These are phyloP conservation scores for Trichoderma atroviride DNA, from an alignment of 2,329 filamentous ascomycete species.

Conservation along the genomic window DNA sequence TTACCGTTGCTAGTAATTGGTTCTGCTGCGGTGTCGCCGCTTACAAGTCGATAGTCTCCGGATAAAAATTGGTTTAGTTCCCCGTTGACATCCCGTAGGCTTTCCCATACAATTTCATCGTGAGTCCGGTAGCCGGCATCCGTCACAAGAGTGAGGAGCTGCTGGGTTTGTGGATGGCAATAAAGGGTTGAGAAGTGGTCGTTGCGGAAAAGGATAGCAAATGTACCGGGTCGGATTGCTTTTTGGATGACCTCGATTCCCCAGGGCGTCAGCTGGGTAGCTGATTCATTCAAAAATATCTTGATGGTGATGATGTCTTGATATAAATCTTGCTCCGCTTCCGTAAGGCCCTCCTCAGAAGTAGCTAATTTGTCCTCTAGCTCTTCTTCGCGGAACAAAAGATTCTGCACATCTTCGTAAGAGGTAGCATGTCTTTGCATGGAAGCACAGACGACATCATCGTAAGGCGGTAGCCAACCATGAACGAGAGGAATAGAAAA, in stretches of 20 bases:
- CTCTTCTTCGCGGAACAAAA: constrained; percentile 87
- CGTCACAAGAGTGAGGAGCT: constrained; percentile 83
- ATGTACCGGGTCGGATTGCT: constrained; percentile 71
- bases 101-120: constrained; percentile 95
- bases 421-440: constrained; percentile 76
- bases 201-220: constrained; percentile 93
- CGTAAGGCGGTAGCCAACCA: constrained; percentile 79
- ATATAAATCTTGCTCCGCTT: constrained; percentile 76
- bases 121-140: constrained; percentile 88
- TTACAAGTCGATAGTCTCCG: constrained; percentile 86
- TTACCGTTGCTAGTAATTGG: constrained; percentile 29
- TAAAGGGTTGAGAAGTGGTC: constrained; percentile 96
- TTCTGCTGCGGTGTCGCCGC: constrained; percentile 46
- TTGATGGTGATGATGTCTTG: constrained; percentile 86
- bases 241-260: constrained; percentile 75
- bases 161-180: constrained; percentile 76
- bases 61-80: constrained; percentile 81
- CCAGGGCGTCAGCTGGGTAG: constrained; percentile 83
- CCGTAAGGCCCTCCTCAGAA: constrained; percentile 55
- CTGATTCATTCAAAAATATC: constrained; percentile 74
- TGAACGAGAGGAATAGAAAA: constrained; percentile 90
- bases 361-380: constrained; percentile 72
- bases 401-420: constrained; percentile 88
- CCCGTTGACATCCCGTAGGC: constrained; percentile 83
- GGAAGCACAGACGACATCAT: constrained; percentile 68